phyloP scores from a whole-genome alignment of 108 stramenopile species.

The Epithemia pelagica region DNA sequence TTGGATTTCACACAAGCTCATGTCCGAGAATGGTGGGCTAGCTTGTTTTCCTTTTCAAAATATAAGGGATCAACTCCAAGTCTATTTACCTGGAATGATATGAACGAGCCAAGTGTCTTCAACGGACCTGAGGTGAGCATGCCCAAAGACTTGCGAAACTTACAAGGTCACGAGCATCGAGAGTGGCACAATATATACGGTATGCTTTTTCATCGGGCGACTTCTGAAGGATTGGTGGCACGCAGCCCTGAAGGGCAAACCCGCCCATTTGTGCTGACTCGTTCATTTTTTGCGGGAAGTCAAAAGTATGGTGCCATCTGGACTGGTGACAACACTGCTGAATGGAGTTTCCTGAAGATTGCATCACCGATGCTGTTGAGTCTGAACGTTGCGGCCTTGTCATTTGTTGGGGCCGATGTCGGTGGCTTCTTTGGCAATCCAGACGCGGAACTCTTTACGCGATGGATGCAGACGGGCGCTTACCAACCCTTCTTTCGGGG shows the following conservation, averaged over 20 bases:
- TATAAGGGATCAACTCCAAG: conserved; percentile 90
- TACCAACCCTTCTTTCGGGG: conserved; percentile 98
- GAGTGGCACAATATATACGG: conserved; percentile 99
- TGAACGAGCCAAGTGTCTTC: conserved; percentile 99
- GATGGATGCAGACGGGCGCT: conserved; percentile 98
- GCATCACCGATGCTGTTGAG: conserved; percentile 94
- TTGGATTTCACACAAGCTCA: conserved; percentile 93
- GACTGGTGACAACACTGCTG: conserved; percentile 98
- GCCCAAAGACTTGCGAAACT: conserved; percentile 87
- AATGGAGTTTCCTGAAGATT: conserved; percentile 92
- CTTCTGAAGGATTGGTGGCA: conserved; percentile 81
- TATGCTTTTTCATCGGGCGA: conserved; percentile 96
- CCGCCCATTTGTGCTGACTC: conserved; percentile 94
- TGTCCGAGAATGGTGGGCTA: conserved; percentile 96
- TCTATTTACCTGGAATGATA: conserved; percentile 97
- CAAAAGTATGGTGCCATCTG: conserved; percentile 97
- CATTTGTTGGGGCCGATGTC: conserved; percentile 98
- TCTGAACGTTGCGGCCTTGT: conserved; percentile 86
- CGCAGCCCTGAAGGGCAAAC: conserved; percentile 59
- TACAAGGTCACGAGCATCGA: conserved; percentile 91
- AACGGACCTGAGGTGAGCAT: conserved; percentile 99
- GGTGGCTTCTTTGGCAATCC: conserved; percentile 99
- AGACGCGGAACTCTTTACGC: conserved; percentile 93
- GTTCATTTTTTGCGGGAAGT: conserved; percentile 95
- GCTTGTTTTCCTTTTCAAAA: conserved; percentile 86